Conservation (phyloP, 164 flowering plant species). For the Chloranthus sessilifolius region DNA sequence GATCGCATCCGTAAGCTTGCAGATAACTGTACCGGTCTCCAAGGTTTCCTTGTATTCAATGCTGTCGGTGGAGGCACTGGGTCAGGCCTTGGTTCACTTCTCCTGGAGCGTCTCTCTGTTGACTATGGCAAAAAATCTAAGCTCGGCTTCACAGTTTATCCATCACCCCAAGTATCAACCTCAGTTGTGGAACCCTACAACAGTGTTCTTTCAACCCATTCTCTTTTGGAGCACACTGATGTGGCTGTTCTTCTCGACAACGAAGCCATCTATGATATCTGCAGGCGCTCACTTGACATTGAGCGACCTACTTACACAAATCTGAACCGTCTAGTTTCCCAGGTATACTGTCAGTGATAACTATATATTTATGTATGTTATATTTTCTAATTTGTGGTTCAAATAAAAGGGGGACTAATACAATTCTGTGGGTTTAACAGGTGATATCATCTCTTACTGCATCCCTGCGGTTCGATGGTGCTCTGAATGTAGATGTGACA, state of each 20-base stretch:
- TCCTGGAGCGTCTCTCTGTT: slow-evolving; percentile 67
- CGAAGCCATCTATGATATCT: slow-evolving; percentile 77
- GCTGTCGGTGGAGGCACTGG: slow-evolving; percentile 70
- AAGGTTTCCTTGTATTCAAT: slow-evolving; percentile 71
- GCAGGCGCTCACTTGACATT: slow-evolving; percentile 73
- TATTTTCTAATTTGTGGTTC: too few relatives aligned
- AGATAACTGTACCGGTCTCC: slow-evolving; percentile 77
- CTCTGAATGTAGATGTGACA: slow-evolving; percentile 45
- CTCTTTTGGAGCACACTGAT: slow-evolving; percentile 77
- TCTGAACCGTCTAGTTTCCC: slow-evolving; percentile 31
- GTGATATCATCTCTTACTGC: slow-evolving; percentile 51
- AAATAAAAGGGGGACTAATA: too few relatives aligned
- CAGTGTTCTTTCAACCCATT: slow-evolving; percentile 76
- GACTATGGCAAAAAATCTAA: slow-evolving; percentile 75
- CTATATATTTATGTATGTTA: too few relatives aligned
- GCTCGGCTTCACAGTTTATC: slow-evolving; percentile 75
- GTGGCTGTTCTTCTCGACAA: slow-evolving; percentile 54
- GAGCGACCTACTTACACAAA: slow-evolving; percentile 69
- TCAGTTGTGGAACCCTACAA: slow-evolving; percentile 86
- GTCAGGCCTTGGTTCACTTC: slow-evolving; percentile 77
- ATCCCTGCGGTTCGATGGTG: slow-evolving; percentile 49
- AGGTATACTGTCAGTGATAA: too few relatives aligned
- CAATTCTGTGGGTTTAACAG: too few relatives aligned
- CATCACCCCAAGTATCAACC: slow-evolving; percentile 80
- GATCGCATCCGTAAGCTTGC: slow-evolving; percentile 59